phyloP scores from a whole-genome alignment of 2,329 filamentous ascomycete species.

The Fonsecaea multimorphosa region DNA sequence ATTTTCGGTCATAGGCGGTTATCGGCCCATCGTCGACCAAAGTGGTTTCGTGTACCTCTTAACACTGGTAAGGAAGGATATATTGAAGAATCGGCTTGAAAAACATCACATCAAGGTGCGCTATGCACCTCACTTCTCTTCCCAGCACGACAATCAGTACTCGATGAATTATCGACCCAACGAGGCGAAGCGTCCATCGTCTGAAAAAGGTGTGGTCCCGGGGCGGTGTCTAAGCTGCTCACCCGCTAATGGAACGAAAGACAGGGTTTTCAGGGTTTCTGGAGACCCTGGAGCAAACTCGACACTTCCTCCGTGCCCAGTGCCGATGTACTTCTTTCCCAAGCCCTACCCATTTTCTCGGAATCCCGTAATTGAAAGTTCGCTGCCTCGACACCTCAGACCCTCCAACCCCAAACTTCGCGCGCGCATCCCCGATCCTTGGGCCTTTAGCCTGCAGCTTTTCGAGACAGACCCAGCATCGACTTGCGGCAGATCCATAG shows the following conservation, averaged over 20 bases:
- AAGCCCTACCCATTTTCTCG: constrained; percentile 22
- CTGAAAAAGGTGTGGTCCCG: constrained; percentile 6
- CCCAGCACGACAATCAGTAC: constrained; percentile 15
- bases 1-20: constrained; percentile 55
- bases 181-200: neutral
- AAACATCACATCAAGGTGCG: constrained; percentile 66
- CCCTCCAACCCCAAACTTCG: constrained; percentile 25
- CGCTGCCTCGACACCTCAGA: constrained; percentile 23
- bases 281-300: neutral
- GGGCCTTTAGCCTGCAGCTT: constrained; percentile 57
- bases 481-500: neutral
- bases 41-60: constrained; percentile 70
- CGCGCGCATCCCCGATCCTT: constrained; percentile 38
- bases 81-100: constrained; percentile 59
- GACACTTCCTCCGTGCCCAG: constrained; percentile 21
- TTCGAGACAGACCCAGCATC: constrained; percentile 57
- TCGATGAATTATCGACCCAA: constrained; percentile 11
- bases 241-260: neutral
- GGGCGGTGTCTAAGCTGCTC: neutral
- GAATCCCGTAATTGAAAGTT: constrained; percentile 29
- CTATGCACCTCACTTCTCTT: constrained; percentile 28
- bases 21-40: constrained; percentile 68
- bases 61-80: constrained; percentile 62
- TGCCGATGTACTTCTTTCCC: constrained; percentile 16
- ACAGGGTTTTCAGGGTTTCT: neutral